A percentile compares a stretch with the other conserved stretches of the same genome.
Evolutionary conservation across 2,329 filamentous ascomycete species (phyloP).

Genomic region (Fusarium sp.): DNA sequence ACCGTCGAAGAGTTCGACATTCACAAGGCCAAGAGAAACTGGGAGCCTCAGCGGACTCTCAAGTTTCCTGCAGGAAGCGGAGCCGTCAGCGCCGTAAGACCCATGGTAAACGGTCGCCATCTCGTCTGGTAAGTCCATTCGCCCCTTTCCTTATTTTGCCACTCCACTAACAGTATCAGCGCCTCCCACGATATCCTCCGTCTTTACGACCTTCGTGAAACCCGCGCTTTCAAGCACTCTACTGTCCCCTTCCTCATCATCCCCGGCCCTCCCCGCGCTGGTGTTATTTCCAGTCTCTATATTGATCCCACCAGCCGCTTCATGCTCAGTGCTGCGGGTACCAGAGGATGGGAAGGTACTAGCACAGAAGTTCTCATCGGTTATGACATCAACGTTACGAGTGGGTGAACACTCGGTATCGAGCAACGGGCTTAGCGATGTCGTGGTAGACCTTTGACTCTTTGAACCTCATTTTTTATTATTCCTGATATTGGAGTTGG

Average conservation of each 20-base stretch:
- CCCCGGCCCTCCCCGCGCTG: constrained; percentile 84
- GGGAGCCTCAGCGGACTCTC: constrained; percentile 81
- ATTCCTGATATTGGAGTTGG: constrained; percentile 11
- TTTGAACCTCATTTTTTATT: not conserved
- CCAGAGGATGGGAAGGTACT: constrained; percentile 92
- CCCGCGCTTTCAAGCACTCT: constrained; percentile 75
- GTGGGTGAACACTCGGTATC: constrained; percentile 15
- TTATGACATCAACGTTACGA: constrained; percentile 79
- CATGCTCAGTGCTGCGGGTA: constrained; percentile 93
- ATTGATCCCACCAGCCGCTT: constrained; percentile 89
- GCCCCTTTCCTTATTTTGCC: not conserved
- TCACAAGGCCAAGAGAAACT: constrained; percentile 76
- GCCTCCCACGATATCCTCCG: constrained; percentile 94
- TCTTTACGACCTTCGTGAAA: constrained; percentile 86
- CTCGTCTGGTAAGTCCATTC: constrained; percentile 75
- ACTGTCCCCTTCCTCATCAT: constrained; percentile 96
- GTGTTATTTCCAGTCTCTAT: constrained; percentile 87
- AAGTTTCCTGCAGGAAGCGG: constrained; percentile 92
- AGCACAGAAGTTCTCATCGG: constrained; percentile 92
- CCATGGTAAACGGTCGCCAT: constrained; percentile 94
- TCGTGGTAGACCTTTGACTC: not conserved
- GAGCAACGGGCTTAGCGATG: not conserved
- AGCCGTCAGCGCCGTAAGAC: constrained; percentile 85
- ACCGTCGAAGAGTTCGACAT: constrained; percentile 96
- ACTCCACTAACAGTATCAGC: constrained; percentile 58